These are phyloP conservation scores for Adenanthera pavonina DNA, from an alignment of 306 rosid species.

Conservation along the genomic window DNA sequence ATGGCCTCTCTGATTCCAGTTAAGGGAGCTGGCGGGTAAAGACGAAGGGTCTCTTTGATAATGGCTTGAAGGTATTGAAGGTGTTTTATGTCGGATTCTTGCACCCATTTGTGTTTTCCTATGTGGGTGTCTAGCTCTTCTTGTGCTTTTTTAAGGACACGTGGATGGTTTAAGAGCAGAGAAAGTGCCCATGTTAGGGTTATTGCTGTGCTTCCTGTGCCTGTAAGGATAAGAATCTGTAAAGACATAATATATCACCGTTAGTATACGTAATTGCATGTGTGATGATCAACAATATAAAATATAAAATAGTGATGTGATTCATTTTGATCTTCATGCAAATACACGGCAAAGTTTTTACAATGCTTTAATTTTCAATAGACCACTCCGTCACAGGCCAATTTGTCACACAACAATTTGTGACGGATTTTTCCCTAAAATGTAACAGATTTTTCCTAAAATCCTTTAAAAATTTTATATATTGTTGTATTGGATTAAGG, in stretches of 20 bases:
- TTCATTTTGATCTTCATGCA: no score
- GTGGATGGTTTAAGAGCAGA: conserved; percentile 50
- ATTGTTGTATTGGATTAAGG: no score
- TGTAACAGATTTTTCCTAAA: no score
- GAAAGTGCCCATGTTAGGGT: conserved; percentile 53
- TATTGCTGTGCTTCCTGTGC: conserved; percentile 53
- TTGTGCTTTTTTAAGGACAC: conserved; percentile 28
- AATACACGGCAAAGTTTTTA: no score
- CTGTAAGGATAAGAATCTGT: conserved; percentile 49
- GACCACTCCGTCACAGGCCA: no score
- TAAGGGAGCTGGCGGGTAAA: conserved; percentile 59
- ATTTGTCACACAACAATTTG: no score
- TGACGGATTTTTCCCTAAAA: no score
- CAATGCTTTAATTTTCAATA: no score
- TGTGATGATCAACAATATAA: no score
- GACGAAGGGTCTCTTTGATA: conserved; percentile 52
- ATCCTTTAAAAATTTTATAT: no score
- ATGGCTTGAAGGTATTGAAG: conserved; percentile 50
- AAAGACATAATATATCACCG: background rate
- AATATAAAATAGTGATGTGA: no score
- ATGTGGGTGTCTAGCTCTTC: conserved; percentile 39
- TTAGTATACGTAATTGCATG: background rate
- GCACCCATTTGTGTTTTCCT: conserved; percentile 51
- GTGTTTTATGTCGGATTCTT: conserved; percentile 44
- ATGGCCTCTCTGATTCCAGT: conserved; percentile 52